A percentile compares a stretch with the other conserved stretches of the same genome.
phyloP scores from a whole-genome alignment of 2,329 filamentous ascomycete species.

The Diplodia intermedia region DNA sequence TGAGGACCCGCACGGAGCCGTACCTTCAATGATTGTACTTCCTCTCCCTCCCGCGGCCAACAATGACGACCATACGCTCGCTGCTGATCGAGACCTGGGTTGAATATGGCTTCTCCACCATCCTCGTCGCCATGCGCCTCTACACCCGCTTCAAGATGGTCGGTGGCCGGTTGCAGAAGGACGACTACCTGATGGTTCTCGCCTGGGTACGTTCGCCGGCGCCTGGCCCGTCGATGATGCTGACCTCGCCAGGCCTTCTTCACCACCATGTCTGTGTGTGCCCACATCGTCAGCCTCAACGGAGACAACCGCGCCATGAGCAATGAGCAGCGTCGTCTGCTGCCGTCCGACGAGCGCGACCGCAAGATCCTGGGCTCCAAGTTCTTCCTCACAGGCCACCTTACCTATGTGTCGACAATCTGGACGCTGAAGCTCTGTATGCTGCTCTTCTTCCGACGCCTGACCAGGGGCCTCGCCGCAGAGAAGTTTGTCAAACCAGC shows the following conservation, averaged over 20 bases:
- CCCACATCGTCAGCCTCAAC: slow-evolving; percentile 41
- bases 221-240: neutral
- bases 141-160: slow-evolving; percentile 47
- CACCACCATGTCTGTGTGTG: slow-evolving; percentile 37
- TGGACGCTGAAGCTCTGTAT: slow-evolving; percentile 54
- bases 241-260: slow-evolving; percentile 34
- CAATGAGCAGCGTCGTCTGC: slow-evolving; percentile 41
- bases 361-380: slow-evolving; percentile 46
- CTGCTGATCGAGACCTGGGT: slow-evolving; percentile 46
- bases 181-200: slow-evolving; percentile 47
- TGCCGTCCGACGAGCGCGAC: slow-evolving; percentile 40
- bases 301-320: slow-evolving; percentile 45
- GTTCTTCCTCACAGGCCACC: slow-evolving; percentile 47
- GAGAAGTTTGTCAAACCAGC: slow-evolving; percentile 47
- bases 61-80: slow-evolving; percentile 1
- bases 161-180: slow-evolving; percentile 44
- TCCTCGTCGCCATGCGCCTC: slow-evolving; percentile 44
- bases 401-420: slow-evolving; percentile 47
- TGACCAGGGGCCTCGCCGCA: slow-evolving; percentile 47
- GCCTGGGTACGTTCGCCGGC: slow-evolving; percentile 38
- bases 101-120: slow-evolving; percentile 45
- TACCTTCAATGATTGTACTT: neutral
- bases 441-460: slow-evolving; percentile 50
- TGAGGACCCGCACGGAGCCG: neutral
- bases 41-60: neutral